A percentile compares a stretch with the other conserved stretches of the same genome.
Conservation (phyloP, 192 early-diverging fungal species). For the Coemansia sp. region DNA sequence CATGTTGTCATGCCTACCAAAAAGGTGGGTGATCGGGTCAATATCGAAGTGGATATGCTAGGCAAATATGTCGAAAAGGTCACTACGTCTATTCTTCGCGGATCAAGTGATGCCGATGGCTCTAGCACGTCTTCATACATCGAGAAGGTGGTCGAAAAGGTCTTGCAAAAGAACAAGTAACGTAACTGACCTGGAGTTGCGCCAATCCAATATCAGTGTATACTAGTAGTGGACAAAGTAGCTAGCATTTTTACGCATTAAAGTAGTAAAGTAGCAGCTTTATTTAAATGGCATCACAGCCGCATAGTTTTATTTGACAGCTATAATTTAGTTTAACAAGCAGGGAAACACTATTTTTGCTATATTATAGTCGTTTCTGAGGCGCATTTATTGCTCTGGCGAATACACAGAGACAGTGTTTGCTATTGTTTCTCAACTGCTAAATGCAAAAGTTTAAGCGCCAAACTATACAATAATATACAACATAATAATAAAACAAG, state of each 20-base stretch:
- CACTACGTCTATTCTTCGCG: constrained; percentile 58
- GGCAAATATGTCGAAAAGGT: constrained; percentile 93
- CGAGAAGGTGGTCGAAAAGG: constrained; percentile 41
- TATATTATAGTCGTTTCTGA: background rate
- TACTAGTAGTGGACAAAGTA: too few relatives aligned
- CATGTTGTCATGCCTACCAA: constrained; percentile 79
- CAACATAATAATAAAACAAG: background rate
- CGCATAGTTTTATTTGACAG: too few relatives aligned
- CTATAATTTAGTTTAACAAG: background rate
- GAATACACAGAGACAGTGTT: background rate
- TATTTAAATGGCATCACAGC: too few relatives aligned
- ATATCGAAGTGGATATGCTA: constrained; percentile 97
- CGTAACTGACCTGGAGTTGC: too few relatives aligned
- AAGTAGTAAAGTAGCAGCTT: too few relatives aligned
- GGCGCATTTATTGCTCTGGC: background rate
- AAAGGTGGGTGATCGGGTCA: constrained; percentile 73
- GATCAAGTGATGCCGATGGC: constrained; percentile 4
- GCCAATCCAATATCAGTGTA: too few relatives aligned
- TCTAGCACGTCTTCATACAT: constrained; percentile 27
- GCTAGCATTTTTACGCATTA: too few relatives aligned
- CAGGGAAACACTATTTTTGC: background rate
- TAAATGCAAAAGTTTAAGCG: background rate
- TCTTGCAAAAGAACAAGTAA: constrained; percentile 30
- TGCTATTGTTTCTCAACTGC: background rate
- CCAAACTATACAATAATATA: background rate